Evolutionary conservation across 495 filamentous ascomycete species (phyloP).

Genomic region (Cladorrhinum samala): DNA sequence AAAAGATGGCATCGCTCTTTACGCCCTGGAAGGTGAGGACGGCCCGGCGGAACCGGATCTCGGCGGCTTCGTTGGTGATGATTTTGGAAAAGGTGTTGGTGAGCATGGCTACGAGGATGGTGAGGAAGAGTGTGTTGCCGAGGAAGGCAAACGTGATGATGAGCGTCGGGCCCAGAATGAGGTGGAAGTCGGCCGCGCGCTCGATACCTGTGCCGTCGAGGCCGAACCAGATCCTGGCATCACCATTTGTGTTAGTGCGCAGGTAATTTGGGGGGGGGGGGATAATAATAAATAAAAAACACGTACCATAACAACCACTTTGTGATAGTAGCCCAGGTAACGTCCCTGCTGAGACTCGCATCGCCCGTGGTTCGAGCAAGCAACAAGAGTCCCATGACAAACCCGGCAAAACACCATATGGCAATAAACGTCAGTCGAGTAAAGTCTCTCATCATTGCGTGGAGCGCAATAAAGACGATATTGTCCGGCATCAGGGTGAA

Average conservation of each 20-base stretch:
- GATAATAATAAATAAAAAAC: background rate
- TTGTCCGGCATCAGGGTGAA: conserved; percentile 63
- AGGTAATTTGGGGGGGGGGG: background rate
- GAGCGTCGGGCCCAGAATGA: conserved; percentile 51
- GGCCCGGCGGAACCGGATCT: conserved; percentile 57
- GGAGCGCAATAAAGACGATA: conserved; percentile 59
- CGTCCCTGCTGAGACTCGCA: conserved; percentile 26
- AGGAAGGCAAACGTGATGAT: conserved; percentile 60
- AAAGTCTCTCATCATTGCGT: conserved; percentile 63
- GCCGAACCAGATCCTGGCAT: conserved; percentile 55
- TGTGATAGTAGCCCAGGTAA: conserved; percentile 45
- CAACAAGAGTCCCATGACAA: conserved; percentile 57
- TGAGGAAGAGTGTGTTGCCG: conserved; percentile 64
- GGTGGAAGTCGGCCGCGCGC: conserved; percentile 50
- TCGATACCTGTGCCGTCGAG: conserved; percentile 61
- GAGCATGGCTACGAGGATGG: conserved; percentile 60
- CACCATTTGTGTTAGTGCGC: background rate
- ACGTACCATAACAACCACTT: conserved; percentile 58
- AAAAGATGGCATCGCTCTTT: conserved; percentile 57
- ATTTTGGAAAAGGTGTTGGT: conserved; percentile 59
- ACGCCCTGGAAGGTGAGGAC: conserved; percentile 62
- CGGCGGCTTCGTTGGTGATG: conserved; percentile 52
- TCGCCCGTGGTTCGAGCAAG: conserved; percentile 31
- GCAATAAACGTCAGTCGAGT: conserved; percentile 54
- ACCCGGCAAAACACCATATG: conserved; percentile 60